These are phyloP conservation scores for Zarea fungicola DNA, from an alignment of 2,329 filamentous ascomycete genomes.

Conservation along the genomic window DNA sequence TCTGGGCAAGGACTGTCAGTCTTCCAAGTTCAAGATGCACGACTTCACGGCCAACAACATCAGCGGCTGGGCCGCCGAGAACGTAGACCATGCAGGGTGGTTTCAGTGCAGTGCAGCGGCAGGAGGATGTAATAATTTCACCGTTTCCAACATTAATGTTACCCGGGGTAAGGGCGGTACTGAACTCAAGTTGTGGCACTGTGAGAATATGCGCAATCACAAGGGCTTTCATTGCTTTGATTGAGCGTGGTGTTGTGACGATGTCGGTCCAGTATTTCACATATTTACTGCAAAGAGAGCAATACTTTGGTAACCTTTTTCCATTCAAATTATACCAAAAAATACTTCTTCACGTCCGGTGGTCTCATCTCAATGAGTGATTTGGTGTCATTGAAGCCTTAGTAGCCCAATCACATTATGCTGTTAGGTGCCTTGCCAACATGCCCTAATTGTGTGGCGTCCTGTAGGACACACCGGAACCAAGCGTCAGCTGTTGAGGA, in stretches of 20 bases:
- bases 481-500: neutral
- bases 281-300: no score
- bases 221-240: conserved; percentile 6
- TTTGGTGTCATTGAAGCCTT: no score
- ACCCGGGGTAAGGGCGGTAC: conserved; percentile 14
- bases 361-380: no score
- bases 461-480: no score
- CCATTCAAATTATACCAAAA: no score
- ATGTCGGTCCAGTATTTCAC: no score
- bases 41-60: conserved; percentile 24
- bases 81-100: conserved; percentile 22
- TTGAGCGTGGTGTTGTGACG: neutral
- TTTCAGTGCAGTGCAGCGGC: conserved; percentile 28
- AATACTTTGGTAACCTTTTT: no score
- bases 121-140: conserved; percentile 27
- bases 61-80: conserved; percentile 23
- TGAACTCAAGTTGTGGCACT: conserved; percentile 15
- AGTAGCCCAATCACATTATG: no score
- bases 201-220: conserved; percentile 11
- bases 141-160: conserved; percentile 22
- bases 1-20: conserved; percentile 29
- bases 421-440: no score
- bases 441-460: no score
- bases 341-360: no score
- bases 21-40: conserved; percentile 26